Base-by-base conservation (phyloP, 306 rosid species). In the Parietaria judaica region DNA sequence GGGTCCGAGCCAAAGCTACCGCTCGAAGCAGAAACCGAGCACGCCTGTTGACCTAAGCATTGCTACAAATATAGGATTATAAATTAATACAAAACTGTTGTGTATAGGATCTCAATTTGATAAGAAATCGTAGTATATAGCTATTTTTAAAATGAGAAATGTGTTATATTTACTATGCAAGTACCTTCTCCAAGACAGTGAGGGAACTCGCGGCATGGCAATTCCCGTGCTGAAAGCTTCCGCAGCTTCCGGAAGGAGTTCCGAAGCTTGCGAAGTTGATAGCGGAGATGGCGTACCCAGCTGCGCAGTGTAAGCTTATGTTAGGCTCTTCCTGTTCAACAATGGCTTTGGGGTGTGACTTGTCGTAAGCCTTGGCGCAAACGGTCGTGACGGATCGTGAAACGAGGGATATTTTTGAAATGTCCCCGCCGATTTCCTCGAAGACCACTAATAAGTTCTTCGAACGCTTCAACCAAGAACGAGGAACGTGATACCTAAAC, bases 221-320 rank as follows among this genome's bases (percentile, higher is more conserved):
- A 35, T 79, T 36, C 38, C 97, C 97, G 23, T 77, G 86, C 75
- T 58, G 72, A 53, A 75, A 82, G 37, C 43, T 81, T 43, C 95
- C 95, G 63, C 97, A 89, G 66, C 82, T 75, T 54, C 95, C 97
- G 3, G 68, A 54, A 60, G 97, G 97, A 68, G 95, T 81, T 70
- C 95, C 95, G 43, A 76, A 89, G 80, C 97, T 89, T 56, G 95
- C 94, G 73, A 86, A 89, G 58, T 70, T 86, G 63, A 89, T 89
- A 41, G 78, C 61, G 60, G 95, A 68, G 56, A 89, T 86, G 75
- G 78, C 61, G 46, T 83, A 82, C 34, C 97, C 91, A 44, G 64
- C 72, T 45, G 69, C 72, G 65, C 97, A 89, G 52, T 74, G 88
- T 57, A 86, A 71, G 78, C 67, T 76, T 54, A 84, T 66, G 67